Evolutionary conservation across 2,329 filamentous ascomycete genomes (phyloP), one percentile per base, ranked within the genome.

Genomic region (Didymella lethalis): DNA sequence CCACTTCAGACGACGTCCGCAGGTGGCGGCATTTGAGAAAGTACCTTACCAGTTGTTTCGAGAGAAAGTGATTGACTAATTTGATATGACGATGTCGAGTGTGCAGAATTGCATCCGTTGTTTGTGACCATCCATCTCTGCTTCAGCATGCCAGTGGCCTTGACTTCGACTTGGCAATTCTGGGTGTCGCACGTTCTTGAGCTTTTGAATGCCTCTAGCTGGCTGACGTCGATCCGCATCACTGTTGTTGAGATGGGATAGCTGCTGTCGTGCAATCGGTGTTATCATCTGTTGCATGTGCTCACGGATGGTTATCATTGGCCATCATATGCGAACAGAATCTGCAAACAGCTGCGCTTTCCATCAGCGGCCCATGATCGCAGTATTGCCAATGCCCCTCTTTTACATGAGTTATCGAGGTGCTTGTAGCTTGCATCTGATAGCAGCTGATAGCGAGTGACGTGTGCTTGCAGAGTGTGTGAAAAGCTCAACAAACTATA

Each of bases 1-100:
- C 61, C 61, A 61, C 57, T 54, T 50, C 29, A 31, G 36, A 53
- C 59, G 53, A 62, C 59, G 20, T 54, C 50, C 36, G 41, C 28
- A 43, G 48, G 51, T 29, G 46, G 20, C 29, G 26, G 14, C 8
- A 7, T 34, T 8, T 20, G 8, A 20, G 23, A 2, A 1, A 16
- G n/a, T 14, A 18, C 12, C 32, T 6, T 36, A 16, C 7, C 32
- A n/a, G 32, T 36, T 16, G n/a, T 36, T n/a, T 18, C 16, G 31
- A 31, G 16, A 14, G n/a, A n/a, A 2, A 36, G 32, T 36, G 32
- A 6, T 36, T 8, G 7, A 36, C 11, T n/a, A 36, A 16, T 36
- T 8, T 12, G 7, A 34, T 8, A 16, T 6, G 14, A 20, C 16
- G 14, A 40, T 3, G 18, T 5, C 11, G n/a, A 20, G n/a, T 40